Conservation (phyloP, 495 filamentous ascomycete species). For the Pyrenula aspistea region DNA sequence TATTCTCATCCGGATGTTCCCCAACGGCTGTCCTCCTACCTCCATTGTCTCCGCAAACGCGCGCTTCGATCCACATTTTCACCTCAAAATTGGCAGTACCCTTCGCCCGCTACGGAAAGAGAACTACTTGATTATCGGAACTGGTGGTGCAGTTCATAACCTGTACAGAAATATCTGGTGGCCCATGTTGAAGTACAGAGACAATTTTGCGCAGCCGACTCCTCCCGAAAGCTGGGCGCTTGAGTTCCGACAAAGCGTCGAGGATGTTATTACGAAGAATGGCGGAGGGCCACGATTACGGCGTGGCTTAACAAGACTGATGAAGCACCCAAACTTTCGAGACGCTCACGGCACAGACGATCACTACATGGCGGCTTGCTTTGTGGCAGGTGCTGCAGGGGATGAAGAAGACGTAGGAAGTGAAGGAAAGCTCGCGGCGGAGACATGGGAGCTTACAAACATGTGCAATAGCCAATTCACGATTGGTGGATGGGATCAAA, state of each 20-base stretch:
- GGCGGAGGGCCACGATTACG: conserved; percentile 30
- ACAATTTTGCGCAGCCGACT: conserved; percentile 46
- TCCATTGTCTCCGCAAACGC: conserved; percentile 46
- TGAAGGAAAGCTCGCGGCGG: conserved; percentile 31
- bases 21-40: conserved; percentile 39
- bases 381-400: conserved; percentile 43
- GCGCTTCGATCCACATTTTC: conserved; percentile 48
- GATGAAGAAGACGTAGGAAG: conserved; percentile 32
- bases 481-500: conserved; percentile 10
- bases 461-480: conserved; percentile 55
- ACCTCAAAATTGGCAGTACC: conserved; percentile 39
- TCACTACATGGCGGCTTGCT: conserved; percentile 47
- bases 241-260: conserved; percentile 48
- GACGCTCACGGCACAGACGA: conserved; percentile 55
- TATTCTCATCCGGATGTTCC: conserved; percentile 53
- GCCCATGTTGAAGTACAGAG: conserved; percentile 43
- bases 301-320: conserved; percentile 38
- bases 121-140: conserved; percentile 43
- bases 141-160: conserved; percentile 52
- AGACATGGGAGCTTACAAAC: conserved; percentile 53
- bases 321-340: conserved; percentile 47
- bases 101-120: conserved; percentile 37
- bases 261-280: conserved; percentile 38
- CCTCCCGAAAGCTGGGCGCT: conserved; percentile 42
- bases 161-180: conserved; percentile 50